Evolutionary conservation across 2,329 filamentous ascomycete genomes (phyloP).

Genomic region (Aquanectria penicillioides): DNA sequence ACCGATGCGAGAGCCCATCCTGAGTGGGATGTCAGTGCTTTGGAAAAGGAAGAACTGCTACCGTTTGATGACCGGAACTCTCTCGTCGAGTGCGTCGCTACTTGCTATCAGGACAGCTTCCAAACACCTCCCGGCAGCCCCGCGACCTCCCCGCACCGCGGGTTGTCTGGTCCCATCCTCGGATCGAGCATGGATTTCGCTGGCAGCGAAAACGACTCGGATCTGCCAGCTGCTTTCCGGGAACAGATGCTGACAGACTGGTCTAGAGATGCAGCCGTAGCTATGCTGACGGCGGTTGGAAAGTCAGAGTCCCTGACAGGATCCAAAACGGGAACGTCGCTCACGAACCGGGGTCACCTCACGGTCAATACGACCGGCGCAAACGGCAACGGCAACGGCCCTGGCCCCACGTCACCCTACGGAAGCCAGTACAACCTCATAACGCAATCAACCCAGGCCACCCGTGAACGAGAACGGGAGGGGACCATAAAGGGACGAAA

Average conservation of each 20-base stretch:
- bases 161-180: constrained; percentile 70
- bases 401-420: constrained; percentile 56
- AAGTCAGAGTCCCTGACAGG: constrained; percentile 80
- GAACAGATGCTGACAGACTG: constrained; percentile 84
- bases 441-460: constrained; percentile 56
- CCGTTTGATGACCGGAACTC: constrained; percentile 80
- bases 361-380: constrained; percentile 61
- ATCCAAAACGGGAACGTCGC: constrained; percentile 73
- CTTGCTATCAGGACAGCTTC: constrained; percentile 72
- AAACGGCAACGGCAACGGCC: constrained; percentile 48
- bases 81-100: constrained; percentile 79
- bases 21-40: constrained; percentile 60
- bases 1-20: constrained; percentile 56
- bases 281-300: constrained; percentile 73
- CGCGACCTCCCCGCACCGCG: constrained; percentile 73
- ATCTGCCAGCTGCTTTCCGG: constrained; percentile 73
- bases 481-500: constrained; percentile 59
- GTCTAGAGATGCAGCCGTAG: constrained; percentile 79
- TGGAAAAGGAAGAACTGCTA: constrained; percentile 72
- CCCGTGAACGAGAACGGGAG: constrained; percentile 44
- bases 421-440: constrained; percentile 62
- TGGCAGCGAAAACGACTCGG: constrained; percentile 54
- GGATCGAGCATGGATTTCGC: constrained; percentile 56
- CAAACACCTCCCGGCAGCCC: constrained; percentile 76
- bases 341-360: constrained; percentile 63